Conservation (phyloP, 768 basidiomycete genomes). For the Thelephora ganbajun region DNA sequence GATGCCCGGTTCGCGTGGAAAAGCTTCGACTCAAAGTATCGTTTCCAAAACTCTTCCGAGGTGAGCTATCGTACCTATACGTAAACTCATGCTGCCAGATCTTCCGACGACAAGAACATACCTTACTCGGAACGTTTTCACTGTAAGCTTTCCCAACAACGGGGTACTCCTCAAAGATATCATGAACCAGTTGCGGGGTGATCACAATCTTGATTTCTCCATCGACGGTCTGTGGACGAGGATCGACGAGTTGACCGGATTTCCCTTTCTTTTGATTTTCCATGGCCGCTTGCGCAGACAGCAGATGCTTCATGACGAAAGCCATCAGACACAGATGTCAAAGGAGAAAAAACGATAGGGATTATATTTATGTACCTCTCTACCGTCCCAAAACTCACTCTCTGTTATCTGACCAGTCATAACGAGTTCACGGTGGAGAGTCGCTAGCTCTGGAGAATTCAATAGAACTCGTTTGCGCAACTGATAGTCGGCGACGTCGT, state of each 20-base stretch:
- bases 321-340: constrained; percentile 7
- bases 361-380: constrained; percentile 45
- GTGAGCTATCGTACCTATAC: constrained; percentile 41
- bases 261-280: constrained; percentile 71
- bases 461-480: constrained; percentile 70
- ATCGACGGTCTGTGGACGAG: constrained; percentile 72
- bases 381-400: constrained; percentile 93
- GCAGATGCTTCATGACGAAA: constrained; percentile 40
- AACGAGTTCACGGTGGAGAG: constrained; percentile 82
- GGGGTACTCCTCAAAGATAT: constrained; percentile 97
- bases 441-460: constrained; percentile 62
- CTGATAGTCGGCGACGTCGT: constrained; percentile 53
- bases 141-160: constrained; percentile 85
- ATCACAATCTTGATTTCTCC: constrained; percentile 85
- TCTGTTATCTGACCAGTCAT: constrained; percentile 76
- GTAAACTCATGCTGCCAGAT: neutral
- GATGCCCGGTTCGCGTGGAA: constrained; percentile 64
- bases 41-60: constrained; percentile 90
- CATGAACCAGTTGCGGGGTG: constrained; percentile 83
- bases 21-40: constrained; percentile 92
- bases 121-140: constrained; percentile 85
- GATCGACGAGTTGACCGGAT: constrained; percentile 76
- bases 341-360: constrained; percentile 4
- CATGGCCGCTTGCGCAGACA: constrained; percentile 61
- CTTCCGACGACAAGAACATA: constrained; percentile 16